Percentiles rank a stretch among this genome's conserved stretches.
Evolutionary conservation across 1,284 basidiomycete species (phyloP).

Genomic region (Afroboletus lepidellus): DNA sequence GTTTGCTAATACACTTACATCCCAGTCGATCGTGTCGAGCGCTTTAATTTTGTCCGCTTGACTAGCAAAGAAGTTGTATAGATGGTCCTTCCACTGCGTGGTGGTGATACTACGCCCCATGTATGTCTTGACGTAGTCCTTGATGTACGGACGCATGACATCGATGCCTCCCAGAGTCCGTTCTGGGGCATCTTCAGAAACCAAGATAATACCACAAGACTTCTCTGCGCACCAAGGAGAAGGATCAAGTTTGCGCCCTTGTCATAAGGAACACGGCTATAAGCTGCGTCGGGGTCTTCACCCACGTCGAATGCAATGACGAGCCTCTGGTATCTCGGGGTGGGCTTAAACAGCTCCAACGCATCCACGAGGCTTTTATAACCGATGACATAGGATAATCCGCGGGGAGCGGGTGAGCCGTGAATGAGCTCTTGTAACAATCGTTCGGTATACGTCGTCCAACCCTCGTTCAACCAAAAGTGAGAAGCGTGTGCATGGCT

Average conservation of each 20-base stretch:
- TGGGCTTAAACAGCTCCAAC: constrained; percentile 57
- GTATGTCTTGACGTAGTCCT: constrained; percentile 78
- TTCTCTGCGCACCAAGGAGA: constrained; percentile 48
- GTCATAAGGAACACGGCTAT: constrained; percentile 32
- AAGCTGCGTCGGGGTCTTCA: constrained; percentile 70
- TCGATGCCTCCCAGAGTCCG: constrained; percentile 84
- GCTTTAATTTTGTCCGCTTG: constrained; percentile 65
- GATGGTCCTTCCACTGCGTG: constrained; percentile 83
- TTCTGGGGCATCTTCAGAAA: constrained; percentile 45
- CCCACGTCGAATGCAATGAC: constrained; percentile 81
- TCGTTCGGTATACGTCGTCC: constrained; percentile 94
- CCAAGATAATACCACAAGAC: neutral
- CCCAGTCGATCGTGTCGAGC: constrained; percentile 78
- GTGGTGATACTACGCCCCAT: constrained; percentile 88
- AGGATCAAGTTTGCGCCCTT: constrained; percentile 38
- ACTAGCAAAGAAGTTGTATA: constrained; percentile 77
- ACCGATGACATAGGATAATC: constrained; percentile 80
- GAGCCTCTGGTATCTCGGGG: constrained; percentile 81
- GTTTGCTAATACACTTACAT: constrained; percentile 48
- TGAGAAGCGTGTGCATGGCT: constrained; percentile 72
- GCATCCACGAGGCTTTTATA: constrained; percentile 72
- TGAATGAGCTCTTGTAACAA: constrained; percentile 76
- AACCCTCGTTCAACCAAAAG: constrained; percentile 95
- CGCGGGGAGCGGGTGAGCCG: constrained; percentile 70
- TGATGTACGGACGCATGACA: constrained; percentile 78